phyloP scores from a whole-genome alignment of 192 early-diverging fungal genomes.

The Gonapodya prolifera region DNA sequence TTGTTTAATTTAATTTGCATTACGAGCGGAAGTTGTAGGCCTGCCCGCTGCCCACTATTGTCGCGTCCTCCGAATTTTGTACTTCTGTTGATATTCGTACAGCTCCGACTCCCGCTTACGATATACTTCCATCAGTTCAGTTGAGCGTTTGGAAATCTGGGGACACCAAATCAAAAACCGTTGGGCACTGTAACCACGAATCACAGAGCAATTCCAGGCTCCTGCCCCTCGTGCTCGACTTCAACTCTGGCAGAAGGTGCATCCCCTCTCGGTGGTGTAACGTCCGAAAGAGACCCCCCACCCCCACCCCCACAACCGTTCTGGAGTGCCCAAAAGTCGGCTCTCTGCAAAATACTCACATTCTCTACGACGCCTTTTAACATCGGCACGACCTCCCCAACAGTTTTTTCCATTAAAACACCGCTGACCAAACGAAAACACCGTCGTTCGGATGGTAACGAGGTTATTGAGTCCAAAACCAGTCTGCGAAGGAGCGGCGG shows the following conservation, averaged over 20 bases:
- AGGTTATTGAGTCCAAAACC: slow-evolving; percentile 86
- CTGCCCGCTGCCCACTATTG: too few relatives aligned
- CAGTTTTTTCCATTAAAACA: slow-evolving; percentile 84
- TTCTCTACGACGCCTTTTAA: slow-evolving; percentile 75
- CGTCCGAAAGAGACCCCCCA: too few relatives aligned
- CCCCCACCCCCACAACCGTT: too few relatives aligned
- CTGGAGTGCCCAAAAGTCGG: background rate
- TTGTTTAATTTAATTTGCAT: too few relatives aligned
- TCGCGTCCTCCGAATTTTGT: background rate
- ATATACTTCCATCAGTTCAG: background rate
- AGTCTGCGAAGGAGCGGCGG: slow-evolving; percentile 27
- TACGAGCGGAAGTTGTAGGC: too few relatives aligned
- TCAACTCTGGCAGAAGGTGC: too few relatives aligned
- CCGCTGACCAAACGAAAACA: slow-evolving; percentile 90
- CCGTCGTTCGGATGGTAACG: slow-evolving; percentile 68
- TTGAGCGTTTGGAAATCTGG: background rate
- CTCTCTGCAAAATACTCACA: slow-evolving; percentile 29
- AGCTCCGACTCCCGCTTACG: background rate
- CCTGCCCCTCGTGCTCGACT: too few relatives aligned
- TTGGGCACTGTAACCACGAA: too few relatives aligned
- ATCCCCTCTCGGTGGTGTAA: too few relatives aligned
- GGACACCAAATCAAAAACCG: too few relatives aligned
- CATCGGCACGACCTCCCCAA: slow-evolving; percentile 81
- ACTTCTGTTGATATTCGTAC: background rate
- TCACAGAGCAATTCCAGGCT: too few relatives aligned